A percentile compares a stretch with the other conserved stretches of the same genome.
These are phyloP conservation scores for Chaetomium cochliodes DNA, from an alignment of 495 filamentous ascomycete genomes.

Conservation along the genomic window DNA sequence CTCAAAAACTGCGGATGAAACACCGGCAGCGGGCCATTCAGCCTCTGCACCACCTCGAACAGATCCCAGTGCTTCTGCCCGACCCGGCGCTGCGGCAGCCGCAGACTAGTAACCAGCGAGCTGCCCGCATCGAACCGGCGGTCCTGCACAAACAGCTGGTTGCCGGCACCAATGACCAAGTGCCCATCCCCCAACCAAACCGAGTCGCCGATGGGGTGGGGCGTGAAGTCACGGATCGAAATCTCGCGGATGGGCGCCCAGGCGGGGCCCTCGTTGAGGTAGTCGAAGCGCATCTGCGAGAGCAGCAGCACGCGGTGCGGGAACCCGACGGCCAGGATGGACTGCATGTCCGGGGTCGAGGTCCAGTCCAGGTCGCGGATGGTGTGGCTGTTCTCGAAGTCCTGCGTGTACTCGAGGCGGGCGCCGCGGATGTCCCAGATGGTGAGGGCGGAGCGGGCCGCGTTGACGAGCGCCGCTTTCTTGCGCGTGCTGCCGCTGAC, in stretches of 20 bases:
- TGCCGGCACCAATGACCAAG: conserved; percentile 83
- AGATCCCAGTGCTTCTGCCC: conserved; percentile 53
- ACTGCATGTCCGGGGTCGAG: conserved; percentile 86
- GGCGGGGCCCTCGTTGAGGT: conserved; percentile 82
- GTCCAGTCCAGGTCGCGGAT: conserved; percentile 94
- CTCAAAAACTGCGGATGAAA: conserved; percentile 92
- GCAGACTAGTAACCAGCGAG: conserved; percentile 61
- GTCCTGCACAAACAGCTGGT: conserved; percentile 87
- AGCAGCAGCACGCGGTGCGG: conserved; percentile 78
- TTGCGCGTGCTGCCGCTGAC: conserved; percentile 83
- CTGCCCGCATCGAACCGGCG: conserved; percentile 65
- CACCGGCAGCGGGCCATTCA: conserved; percentile 86
- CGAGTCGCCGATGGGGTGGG: conserved; percentile 89
- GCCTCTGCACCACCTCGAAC: conserved; percentile 73
- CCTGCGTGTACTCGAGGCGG: conserved; percentile 76
- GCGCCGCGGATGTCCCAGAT: conserved; percentile 88
- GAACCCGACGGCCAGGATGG: conserved; percentile 89
- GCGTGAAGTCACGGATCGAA: conserved; percentile 74
- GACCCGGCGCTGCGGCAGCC: conserved; percentile 53
- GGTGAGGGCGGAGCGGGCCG: conserved; percentile 69
- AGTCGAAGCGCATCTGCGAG: conserved; percentile 93
- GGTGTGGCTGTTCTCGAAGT: conserved; percentile 67
- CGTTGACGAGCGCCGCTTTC: conserved; percentile 81
- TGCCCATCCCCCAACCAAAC: conserved; percentile 83
- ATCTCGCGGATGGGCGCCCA: conserved; percentile 87